Conservation (phyloP, 345 rosid genomes). For the Chamaenerion angustifolium region DNA sequence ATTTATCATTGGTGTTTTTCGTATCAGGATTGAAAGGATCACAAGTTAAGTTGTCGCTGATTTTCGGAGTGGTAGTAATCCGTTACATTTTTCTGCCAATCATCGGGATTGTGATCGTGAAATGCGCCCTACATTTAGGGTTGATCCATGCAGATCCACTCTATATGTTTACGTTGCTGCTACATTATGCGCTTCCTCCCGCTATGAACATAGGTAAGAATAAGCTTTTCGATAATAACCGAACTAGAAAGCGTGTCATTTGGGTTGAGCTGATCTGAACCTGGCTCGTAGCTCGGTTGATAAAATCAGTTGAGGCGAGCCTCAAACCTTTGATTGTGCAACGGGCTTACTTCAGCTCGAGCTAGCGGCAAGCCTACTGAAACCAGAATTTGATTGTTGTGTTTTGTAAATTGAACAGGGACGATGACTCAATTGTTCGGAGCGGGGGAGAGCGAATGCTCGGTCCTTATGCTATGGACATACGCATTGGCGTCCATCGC, state of each 20-base stretch:
- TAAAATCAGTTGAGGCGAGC: too few relatives aligned
- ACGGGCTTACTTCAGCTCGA: too few relatives aligned
- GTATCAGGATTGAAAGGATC: conserved; percentile 31
- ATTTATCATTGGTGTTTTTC: not conserved
- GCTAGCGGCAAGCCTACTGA: too few relatives aligned
- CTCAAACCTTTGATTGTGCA: too few relatives aligned
- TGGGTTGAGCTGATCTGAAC: too few relatives aligned
- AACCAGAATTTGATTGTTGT: too few relatives aligned
- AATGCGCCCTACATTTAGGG: conserved; percentile 22
- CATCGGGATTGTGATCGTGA: conserved; percentile 23
- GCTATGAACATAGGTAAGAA: conserved; percentile 37
- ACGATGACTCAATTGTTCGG: conserved; percentile 33
- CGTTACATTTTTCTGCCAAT: conserved; percentile 24
- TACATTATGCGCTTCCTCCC: conserved; percentile 48
- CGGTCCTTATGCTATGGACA: conserved; percentile 27
- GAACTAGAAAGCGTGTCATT: too few relatives aligned
- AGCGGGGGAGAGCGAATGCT: conserved; percentile 30
- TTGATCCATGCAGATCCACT: conserved; percentile 23
- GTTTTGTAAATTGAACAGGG: conserved; percentile 10
- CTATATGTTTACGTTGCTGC: conserved; percentile 34
- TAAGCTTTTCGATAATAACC: not conserved
- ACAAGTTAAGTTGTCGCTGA: conserved; percentile 8
- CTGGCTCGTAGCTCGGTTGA: too few relatives aligned
- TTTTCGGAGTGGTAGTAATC: conserved; percentile 23
- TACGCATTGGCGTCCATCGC: conserved; percentile 26